Base-by-base conservation (phyloP, 192 early-diverging fungal species). In the Gaertneriomyces sp. region DNA sequence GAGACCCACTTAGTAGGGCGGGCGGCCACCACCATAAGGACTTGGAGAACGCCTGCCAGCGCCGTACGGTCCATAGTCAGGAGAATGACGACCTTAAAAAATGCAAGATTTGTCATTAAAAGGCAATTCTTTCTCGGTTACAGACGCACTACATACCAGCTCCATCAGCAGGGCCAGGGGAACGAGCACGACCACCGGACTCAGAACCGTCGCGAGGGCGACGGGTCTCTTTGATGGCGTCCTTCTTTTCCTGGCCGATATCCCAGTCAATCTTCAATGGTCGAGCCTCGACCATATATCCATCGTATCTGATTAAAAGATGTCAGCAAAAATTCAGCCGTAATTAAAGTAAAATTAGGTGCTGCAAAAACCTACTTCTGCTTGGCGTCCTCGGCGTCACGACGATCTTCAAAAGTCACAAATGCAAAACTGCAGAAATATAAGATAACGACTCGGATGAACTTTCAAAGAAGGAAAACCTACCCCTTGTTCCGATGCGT, bases 401-500 rank as follows among this genome's bases (percentile, higher is more conserved):
- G 80, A 60, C 89, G 81, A 43, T 90, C 87, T 54, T 88, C 86
- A 76, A 82, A 91, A 47, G 86, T 80, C 42, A 89, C 81, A 70
- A 91, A 91, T 6, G 89, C 86, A 66, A 91, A 91, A 7, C 89
- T 91, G 73, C 6, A 38, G 17, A 50, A 33, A 33, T 33, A 33
- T 33, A 33, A n/a, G 40, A 47, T 42, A 20, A 50, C 53, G 51
- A 45, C 53, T 58, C 9, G 43, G n/a, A 42, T 52, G 10, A 64
- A 50, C 16, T 53, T 44, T 4, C 5, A 14, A 2, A 25, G 2
- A 19, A 1, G 10, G 61, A 42, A 6, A 51, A 49, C 53, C 70
- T 77, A 90, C 88, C 90, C 90, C 69, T 92, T 92, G 78, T 92
- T 92, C n/a, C 82, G 78, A 17, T 79, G 77, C 47, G 90, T 91